phyloP scores from a whole-genome alignment of 2,329 filamentous ascomycete species.

The Venturia nashicola region DNA sequence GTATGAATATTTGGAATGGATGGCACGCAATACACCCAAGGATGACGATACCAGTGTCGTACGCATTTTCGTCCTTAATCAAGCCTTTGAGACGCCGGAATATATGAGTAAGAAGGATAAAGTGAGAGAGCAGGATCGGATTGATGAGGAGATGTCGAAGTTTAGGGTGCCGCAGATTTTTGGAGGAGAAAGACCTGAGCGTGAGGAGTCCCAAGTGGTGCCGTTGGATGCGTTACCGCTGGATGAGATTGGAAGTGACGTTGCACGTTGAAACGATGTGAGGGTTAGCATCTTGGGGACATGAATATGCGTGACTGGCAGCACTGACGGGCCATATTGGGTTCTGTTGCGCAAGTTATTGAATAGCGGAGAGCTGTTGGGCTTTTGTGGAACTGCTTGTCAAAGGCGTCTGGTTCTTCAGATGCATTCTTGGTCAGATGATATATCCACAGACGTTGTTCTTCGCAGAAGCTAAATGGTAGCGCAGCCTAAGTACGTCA shows the following conservation, averaged over 20 bases:
- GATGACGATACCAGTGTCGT: neutral
- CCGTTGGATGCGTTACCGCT: neutral
- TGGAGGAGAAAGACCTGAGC: neutral
- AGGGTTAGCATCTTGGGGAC: too few species aligned
- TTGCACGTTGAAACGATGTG: neutral
- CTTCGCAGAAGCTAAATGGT: too few species aligned
- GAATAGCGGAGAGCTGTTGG: too few species aligned
- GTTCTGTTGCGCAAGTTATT: too few species aligned
- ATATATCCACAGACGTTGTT: too few species aligned
- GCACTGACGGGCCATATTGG: too few species aligned
- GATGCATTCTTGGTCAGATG: too few species aligned
- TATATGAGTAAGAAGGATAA: neutral
- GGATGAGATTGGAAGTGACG: neutral
- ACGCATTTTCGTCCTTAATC: neutral
- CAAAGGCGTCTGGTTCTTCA: too few species aligned
- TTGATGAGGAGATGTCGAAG: neutral
- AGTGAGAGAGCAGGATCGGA: neutral
- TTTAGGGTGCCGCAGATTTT: neutral
- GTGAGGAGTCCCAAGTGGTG: too few species aligned
- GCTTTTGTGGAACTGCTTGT: too few species aligned
- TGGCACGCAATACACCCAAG: neutral
- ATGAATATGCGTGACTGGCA: too few species aligned
- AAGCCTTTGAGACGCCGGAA: neutral
- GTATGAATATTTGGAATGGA: neutral
- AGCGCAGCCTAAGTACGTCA: too few species aligned